A percentile compares a stretch with the other conserved stretches of the same genome.
These are phyloP conservation scores for Calocera viscosa DNA, from an alignment of 768 basidiomycete species.

Conservation along the genomic window DNA sequence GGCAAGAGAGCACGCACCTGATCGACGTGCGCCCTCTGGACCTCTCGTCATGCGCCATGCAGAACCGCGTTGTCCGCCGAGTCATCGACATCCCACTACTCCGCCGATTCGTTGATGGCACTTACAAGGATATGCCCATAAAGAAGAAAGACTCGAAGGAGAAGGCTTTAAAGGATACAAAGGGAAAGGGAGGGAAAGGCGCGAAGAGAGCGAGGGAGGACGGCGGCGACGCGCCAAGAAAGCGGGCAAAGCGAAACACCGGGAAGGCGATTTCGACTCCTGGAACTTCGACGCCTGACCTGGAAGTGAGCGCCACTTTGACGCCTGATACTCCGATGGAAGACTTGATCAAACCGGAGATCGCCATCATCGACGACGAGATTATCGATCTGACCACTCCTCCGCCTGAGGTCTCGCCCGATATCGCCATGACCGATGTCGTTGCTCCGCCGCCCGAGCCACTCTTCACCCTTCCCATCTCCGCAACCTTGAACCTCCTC, in stretches of 20 bases:
- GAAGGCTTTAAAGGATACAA: background rate
- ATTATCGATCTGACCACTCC: background rate
- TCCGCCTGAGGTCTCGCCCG: background rate
- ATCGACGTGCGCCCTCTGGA: background rate
- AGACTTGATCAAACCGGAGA: background rate
- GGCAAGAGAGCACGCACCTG: background rate
- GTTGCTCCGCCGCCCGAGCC: background rate
- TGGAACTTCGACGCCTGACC: background rate
- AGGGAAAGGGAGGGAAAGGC: background rate
- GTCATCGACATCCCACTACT: conserved; percentile 1
- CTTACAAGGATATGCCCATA: background rate
- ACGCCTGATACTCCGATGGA: background rate
- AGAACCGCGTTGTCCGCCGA: background rate
- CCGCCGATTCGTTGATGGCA: background rate
- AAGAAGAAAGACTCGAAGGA: background rate
- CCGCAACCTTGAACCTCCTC: background rate
- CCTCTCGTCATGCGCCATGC: background rate
- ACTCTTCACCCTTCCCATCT: background rate
- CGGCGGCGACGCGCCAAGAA: background rate
- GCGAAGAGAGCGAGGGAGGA: background rate
- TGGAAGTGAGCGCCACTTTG: background rate
- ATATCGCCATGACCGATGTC: background rate
- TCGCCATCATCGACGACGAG: background rate
- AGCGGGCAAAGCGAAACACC: background rate
- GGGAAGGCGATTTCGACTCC: background rate